Base-by-base conservation (phyloP, 2,329 filamentous ascomycete species). In the Talaromyces pinophilus region DNA sequence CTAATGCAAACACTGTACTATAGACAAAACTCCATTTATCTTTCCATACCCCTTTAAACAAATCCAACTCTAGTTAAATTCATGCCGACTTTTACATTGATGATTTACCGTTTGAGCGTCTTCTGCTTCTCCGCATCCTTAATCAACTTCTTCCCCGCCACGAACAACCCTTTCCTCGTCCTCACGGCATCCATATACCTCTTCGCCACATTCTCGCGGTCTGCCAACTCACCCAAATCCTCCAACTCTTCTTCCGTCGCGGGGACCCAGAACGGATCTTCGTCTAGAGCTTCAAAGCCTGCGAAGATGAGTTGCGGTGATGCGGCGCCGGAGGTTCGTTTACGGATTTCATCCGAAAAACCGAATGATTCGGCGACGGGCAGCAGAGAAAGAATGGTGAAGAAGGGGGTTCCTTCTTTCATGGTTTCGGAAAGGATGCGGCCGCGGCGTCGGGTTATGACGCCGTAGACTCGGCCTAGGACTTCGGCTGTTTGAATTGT, bases 221-320 rank as follows among this genome's bases (percentile, higher is more conserved):
- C 95, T 3, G 92, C 95, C 76, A 94, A 82, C 83, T 98, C 94
- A 30, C 95, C 95, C 68, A 99, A 81, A 82, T 99, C 95, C 83
- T 99, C 95, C 62, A 99, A 80, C 75, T 99, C 92, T 77, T 98
- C 95, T 76, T 98, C 95, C 0, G 94, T 98, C 70, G 92, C 93
- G 1, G 95, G 95, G 57, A 96, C 93, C 95, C 95, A 99, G 82
- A 96, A 96, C 0, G 95, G 95, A 82, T 99, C 95, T 80, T 97
- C 90, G 76, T 98, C 93, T 1, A 98, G 83, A 71, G 96, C 87
- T 78, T 97, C 92, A 75, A 93, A 99, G 0, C 95, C 95, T 7
- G 92, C 87, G 76, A 98, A 99, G 68, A 96, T 90, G 44, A 99
- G 85, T 83, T 98, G 95, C 60, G 95, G 95, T 73, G 92, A 91